Percentiles rank a stretch among this genome's conserved stretches.
Conservation (phyloP, 2,329 filamentous ascomycete species). For the Cucurbitaria berberidis region DNA sequence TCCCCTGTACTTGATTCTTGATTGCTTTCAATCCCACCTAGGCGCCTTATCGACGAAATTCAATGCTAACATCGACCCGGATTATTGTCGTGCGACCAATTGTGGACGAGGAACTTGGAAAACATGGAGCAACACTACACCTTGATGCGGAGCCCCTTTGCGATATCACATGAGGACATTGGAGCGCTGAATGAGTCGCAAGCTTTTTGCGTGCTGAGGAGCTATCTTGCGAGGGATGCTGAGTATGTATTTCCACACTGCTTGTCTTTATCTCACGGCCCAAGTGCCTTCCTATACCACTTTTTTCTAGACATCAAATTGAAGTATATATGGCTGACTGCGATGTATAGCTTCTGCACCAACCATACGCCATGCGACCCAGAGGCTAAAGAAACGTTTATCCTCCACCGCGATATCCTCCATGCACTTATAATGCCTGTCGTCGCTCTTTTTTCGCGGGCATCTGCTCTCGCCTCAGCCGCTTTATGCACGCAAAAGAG, state of each 20-base stretch:
- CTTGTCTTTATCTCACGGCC: constrained; percentile 6
- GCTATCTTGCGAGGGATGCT: constrained; percentile 50
- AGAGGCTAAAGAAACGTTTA: constrained; percentile 49
- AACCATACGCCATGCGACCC: constrained; percentile 45
- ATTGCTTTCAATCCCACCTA: constrained; percentile 16
- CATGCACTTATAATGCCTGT: constrained; percentile 65
- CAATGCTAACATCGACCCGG: constrained; percentile 5
- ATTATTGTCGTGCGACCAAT: constrained; percentile 8
- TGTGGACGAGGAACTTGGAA: background rate
- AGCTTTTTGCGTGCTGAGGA: constrained; percentile 53
- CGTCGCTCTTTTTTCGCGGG: constrained; percentile 62
- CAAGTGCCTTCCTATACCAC: background rate
- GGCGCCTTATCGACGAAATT: constrained; percentile 2
- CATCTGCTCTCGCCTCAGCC: constrained; percentile 59
- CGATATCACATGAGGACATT: constrained; percentile 51
- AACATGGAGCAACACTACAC: constrained; percentile 12
- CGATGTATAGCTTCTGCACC: constrained; percentile 51
- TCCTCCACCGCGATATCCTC: constrained; percentile 64
- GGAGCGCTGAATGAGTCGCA: constrained; percentile 48
- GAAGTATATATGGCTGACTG: background rate
- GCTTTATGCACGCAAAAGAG: constrained; percentile 56
- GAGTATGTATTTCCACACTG: constrained; percentile 40
- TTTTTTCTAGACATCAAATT: background rate
- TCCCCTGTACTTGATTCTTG: background rate
- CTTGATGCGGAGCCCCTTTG: constrained; percentile 48